Evolutionary conservation across 2,329 filamentous ascomycete genomes (phyloP).

Genomic region (Penicillium sp.): DNA sequence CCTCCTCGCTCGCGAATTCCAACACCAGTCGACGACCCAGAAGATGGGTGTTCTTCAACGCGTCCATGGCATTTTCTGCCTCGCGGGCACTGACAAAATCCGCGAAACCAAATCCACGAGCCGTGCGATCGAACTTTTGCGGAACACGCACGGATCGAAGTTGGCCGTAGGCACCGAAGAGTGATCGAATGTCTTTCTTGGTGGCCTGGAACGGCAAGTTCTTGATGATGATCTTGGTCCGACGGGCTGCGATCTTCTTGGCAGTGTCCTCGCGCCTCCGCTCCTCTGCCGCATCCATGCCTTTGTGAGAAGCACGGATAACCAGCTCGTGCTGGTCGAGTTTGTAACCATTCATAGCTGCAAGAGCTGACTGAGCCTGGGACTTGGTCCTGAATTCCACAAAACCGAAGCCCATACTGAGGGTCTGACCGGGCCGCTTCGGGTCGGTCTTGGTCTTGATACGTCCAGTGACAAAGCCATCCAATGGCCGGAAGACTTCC

Average conservation of each 20-base stretch:
- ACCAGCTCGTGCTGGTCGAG: constrained; percentile 86
- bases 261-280: constrained; percentile 78
- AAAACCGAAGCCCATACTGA: constrained; percentile 98
- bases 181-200: constrained; percentile 85
- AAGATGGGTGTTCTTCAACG: constrained; percentile 89
- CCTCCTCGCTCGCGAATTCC: constrained; percentile 87
- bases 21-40: constrained; percentile 86
- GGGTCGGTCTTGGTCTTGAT: constrained; percentile 93
- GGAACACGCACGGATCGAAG: constrained; percentile 90
- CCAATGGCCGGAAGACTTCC: constrained; percentile 77
- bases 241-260: constrained; percentile 75
- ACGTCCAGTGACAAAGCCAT: constrained; percentile 84
- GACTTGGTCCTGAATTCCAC: constrained; percentile 80
- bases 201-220: constrained; percentile 95
- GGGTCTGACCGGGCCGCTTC: constrained; percentile 82
- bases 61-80: constrained; percentile 87
- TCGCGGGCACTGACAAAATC: constrained; percentile 92
- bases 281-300: constrained; percentile 84
- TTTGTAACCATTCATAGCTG: constrained; percentile 83
- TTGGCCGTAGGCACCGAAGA: constrained; percentile 90
- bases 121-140: constrained; percentile 87
- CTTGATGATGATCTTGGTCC: constrained; percentile 96
- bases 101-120: constrained; percentile 94
- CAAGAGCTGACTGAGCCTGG: constrained; percentile 77
- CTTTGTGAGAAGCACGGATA: constrained; percentile 85